Conservation (phyloP, 2,329 filamentous ascomycete genomes). For the Fusarium newnesense region DNA sequence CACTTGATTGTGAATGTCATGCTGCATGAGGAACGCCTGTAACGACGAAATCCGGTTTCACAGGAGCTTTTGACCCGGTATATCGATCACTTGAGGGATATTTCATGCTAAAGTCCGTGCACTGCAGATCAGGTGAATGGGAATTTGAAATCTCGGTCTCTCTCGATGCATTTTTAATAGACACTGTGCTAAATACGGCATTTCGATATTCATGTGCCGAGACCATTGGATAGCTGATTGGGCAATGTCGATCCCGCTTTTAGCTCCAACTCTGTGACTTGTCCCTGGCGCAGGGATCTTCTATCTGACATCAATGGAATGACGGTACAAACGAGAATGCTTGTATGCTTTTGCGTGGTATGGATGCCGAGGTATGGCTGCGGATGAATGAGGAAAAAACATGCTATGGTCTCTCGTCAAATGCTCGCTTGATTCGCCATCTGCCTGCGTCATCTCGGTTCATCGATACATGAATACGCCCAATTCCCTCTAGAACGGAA, state of each 20-base stretch:
- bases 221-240: constrained; percentile 2
- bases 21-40: neutral
- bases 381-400: neutral
- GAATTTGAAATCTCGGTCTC: constrained; percentile 5
- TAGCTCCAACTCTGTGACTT: constrained; percentile 1
- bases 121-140: neutral
- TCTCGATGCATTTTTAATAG: neutral
- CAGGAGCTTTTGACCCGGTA: neutral
- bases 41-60: neutral
- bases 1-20: neutral
- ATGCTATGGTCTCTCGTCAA: constrained; percentile 33
- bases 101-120: neutral
- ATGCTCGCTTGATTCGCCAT: constrained; percentile 52
- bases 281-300: neutral
- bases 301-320: neutral
- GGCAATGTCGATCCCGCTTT: neutral
- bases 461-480: constrained; percentile 50
- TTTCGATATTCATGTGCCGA: constrained; percentile 2
- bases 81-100: neutral
- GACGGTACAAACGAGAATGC: neutral
- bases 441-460: constrained; percentile 51
- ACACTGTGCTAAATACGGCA: constrained; percentile 8
- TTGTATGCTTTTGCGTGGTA: neutral
- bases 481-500: constrained; percentile 51
- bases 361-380: neutral